These are phyloP conservation scores for Pulveroboletus sp. DNA, from an alignment of 768 basidiomycete species.

Conservation along the genomic window DNA sequence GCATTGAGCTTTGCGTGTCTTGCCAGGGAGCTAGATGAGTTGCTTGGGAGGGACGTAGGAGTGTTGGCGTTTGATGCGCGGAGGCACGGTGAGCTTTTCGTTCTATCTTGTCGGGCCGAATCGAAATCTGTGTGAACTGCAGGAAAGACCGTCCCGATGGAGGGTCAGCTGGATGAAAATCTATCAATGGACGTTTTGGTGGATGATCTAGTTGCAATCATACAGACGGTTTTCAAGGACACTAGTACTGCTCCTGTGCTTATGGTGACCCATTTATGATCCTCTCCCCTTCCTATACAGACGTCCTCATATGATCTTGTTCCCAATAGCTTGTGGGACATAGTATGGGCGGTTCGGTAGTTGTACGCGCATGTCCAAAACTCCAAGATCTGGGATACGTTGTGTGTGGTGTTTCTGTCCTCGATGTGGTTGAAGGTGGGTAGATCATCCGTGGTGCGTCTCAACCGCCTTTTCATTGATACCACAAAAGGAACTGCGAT, in stretches of 20 bases:
- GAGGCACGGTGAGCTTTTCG: constrained; percentile 66
- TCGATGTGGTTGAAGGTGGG: constrained; percentile 90
- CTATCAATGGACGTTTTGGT: constrained; percentile 71
- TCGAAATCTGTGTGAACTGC: neutral
- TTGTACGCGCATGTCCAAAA: constrained; percentile 61
- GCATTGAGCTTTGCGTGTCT: constrained; percentile 87
- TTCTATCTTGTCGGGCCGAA: neutral
- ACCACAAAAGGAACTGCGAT: constrained; percentile 70
- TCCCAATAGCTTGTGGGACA: constrained; percentile 78
- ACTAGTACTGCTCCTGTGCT: constrained; percentile 61
- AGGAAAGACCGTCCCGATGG: constrained; percentile 27
- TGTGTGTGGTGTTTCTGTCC: constrained; percentile 71
- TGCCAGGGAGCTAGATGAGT: constrained; percentile 67
- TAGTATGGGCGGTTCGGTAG: constrained; percentile 94
- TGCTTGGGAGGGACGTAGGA: constrained; percentile 69
- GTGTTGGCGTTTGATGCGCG: constrained; percentile 79
- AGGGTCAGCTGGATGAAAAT: constrained; percentile 21
- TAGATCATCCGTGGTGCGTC: neutral
- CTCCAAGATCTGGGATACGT: constrained; percentile 66
- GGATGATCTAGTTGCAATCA: constrained; percentile 65
- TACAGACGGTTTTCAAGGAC: constrained; percentile 68
- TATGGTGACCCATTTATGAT: constrained; percentile 42
- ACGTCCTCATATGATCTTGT: neutral
- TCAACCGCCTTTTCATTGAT: neutral
- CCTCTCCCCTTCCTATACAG: neutral